Conservation (phyloP, 257 asterid genomes). For the Scutellaria minor region DNA sequence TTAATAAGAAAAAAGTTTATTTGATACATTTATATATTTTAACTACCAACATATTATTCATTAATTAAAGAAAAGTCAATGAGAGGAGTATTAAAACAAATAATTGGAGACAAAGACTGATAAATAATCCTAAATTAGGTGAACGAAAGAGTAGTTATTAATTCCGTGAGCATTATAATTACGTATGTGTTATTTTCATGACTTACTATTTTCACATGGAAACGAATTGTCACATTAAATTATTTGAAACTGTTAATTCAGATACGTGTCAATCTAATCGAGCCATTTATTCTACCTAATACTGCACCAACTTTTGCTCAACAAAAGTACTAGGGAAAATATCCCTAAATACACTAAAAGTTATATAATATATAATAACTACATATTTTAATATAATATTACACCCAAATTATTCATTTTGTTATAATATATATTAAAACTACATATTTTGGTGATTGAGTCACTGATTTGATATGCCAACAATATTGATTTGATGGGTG, state of each 20-base stretch:
- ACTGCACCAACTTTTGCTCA: not conserved
- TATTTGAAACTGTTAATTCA: not conserved
- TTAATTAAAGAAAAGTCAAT: constrained; percentile 25
- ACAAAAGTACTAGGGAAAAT: too few relatives aligned
- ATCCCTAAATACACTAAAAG: too few relatives aligned
- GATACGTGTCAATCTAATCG: not conserved
- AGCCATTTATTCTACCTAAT: not conserved
- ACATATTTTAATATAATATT: too few relatives aligned
- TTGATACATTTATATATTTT: not conserved
- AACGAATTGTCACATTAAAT: not conserved
- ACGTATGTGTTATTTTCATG: constrained; percentile 28
- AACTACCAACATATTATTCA: not conserved
- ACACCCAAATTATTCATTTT: too few relatives aligned
- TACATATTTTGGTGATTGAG: too few relatives aligned
- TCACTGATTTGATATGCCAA: too few relatives aligned
- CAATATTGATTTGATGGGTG: too few relatives aligned
- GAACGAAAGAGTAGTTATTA: constrained; percentile 19
- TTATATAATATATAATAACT: too few relatives aligned
- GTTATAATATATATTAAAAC: too few relatives aligned
- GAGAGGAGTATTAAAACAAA: constrained; percentile 1
- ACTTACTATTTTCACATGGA: constrained; percentile 26
- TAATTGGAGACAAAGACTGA: constrained; percentile 8
- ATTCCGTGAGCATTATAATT: constrained; percentile 33
- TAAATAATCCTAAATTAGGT: constrained; percentile 22
- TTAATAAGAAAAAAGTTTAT: not conserved